Percentiles rank a stretch among this genome's conserved stretches.
These are phyloP conservation scores for Aegle marmelos DNA, from an alignment of 345 rosid species.

Conservation along the genomic window DNA sequence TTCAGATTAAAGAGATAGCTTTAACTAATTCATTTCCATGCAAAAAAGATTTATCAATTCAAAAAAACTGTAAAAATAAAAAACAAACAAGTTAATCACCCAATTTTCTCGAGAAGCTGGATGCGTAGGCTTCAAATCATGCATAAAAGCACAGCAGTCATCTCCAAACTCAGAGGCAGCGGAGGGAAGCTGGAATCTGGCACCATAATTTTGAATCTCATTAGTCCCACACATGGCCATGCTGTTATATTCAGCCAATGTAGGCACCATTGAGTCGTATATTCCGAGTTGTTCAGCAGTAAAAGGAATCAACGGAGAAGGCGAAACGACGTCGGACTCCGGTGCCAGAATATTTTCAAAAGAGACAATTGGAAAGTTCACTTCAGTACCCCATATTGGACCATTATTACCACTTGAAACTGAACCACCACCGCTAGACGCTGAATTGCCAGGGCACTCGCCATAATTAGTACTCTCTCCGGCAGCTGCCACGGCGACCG, in stretches of 20 bases:
- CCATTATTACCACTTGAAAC: neutral
- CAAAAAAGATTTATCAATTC: neutral
- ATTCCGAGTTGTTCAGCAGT: conserved; percentile 33
- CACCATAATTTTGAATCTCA: conserved; percentile 21
- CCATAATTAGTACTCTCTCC: neutral
- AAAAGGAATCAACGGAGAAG: conserved; percentile 14
- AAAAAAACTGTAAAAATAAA: neutral
- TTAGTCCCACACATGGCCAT: conserved; percentile 22
- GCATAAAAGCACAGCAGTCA: conserved; percentile 43
- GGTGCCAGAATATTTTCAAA: conserved; percentile 16
- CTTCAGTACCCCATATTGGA: conserved; percentile 17
- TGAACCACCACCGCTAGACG: neutral
- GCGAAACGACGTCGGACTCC: conserved; percentile 20
- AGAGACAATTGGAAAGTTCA: neutral
- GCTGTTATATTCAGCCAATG: conserved; percentile 29
- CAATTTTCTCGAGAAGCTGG: conserved; percentile 36
- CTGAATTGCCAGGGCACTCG: neutral
- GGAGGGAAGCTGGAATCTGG: conserved; percentile 26
- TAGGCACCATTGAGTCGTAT: conserved; percentile 31
- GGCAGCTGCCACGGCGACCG: neutral
- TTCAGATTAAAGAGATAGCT: too few relatives aligned
- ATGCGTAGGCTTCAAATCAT: conserved; percentile 42
- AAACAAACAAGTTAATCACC: conserved; percentile 25
- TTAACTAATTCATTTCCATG: neutral
- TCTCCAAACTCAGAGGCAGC: conserved; percentile 41